phyloP scores from a whole-genome alignment of 352 stramenopile species.

The Phytophthora sojae region DNA sequence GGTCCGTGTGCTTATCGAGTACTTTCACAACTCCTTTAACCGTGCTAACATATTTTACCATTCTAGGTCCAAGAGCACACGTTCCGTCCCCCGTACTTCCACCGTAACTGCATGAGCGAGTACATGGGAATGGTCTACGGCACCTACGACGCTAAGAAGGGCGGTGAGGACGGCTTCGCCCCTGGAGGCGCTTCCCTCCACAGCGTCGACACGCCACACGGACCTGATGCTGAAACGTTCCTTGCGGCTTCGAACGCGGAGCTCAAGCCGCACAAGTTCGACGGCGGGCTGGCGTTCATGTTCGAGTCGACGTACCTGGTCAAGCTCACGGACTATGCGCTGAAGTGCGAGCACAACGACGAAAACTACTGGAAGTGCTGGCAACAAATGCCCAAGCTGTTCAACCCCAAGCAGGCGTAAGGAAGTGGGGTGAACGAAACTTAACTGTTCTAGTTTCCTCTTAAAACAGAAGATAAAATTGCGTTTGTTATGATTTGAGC shows the following conservation, averaged over 20 bases:
- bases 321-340: slow-evolving; percentile 89
- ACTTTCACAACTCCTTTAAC: not conserved
- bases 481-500: slow-evolving; percentile 7
- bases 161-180: slow-evolving; percentile 87
- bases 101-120: slow-evolving; percentile 98
- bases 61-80: slow-evolving; percentile 90
- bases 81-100: slow-evolving; percentile 94
- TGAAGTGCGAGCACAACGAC: slow-evolving; percentile 90
- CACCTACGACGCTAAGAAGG: slow-evolving; percentile 96
- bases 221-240: slow-evolving; percentile 94
- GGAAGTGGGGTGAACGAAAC: not conserved
- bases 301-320: slow-evolving; percentile 96
- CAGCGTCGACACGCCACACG: slow-evolving; percentile 90
- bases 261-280: slow-evolving; percentile 91
- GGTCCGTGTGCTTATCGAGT: slow-evolving; percentile 48
- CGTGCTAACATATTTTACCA: not conserved
- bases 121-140: slow-evolving; percentile 98
- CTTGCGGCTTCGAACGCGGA: slow-evolving; percentile 84
- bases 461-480: slow-evolving; percentile 9
- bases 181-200: slow-evolving; percentile 94
- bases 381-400: slow-evolving; percentile 92
- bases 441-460: slow-evolving; percentile 4
- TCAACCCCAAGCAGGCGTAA: slow-evolving; percentile 60
- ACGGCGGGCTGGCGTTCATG: slow-evolving; percentile 97
- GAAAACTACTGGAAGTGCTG: slow-evolving; percentile 94